Evolutionary conservation across 306 rosid genomes (phyloP).

Genomic region (Pachyrhizus erosus): DNA sequence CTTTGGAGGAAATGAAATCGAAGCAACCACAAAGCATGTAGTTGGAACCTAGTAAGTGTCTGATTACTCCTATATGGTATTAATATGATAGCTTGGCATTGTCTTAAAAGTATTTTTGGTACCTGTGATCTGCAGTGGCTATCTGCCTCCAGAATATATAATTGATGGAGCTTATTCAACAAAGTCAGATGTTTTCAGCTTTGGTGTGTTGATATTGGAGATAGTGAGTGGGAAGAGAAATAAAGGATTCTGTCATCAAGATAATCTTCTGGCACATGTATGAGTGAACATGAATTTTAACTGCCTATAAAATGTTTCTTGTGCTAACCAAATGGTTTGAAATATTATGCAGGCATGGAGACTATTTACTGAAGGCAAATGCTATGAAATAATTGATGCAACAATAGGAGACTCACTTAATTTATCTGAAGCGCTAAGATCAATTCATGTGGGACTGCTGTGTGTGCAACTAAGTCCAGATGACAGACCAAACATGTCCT

Average conservation of each 20-base stretch:
- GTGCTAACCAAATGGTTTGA: not conserved
- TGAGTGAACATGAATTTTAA: not conserved
- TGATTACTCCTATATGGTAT: not conserved
- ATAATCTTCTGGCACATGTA: conserved; percentile 39
- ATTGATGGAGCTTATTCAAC: conserved; percentile 36
- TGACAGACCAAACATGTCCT: conserved; percentile 30
- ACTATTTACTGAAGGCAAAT: conserved; percentile 10
- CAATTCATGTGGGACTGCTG: conserved; percentile 28
- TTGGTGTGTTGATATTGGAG: conserved; percentile 35
- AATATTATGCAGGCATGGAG: conserved; percentile 24
- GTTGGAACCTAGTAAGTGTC: conserved; percentile 42
- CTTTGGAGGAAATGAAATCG: conserved; percentile 36
- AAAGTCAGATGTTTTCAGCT: conserved; percentile 43
- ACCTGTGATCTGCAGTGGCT: conserved; percentile 14
- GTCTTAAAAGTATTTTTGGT: not conserved
- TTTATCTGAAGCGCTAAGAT: not conserved
- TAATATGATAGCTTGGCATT: not conserved
- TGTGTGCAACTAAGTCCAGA: conserved; percentile 29
- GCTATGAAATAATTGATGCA: conserved; percentile 45
- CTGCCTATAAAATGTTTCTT: not conserved
- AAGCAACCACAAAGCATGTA: conserved; percentile 24
- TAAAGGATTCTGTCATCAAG: conserved; percentile 34
- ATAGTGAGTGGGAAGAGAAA: conserved; percentile 41
- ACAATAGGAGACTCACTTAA: not conserved
- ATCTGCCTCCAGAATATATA: conserved; percentile 34